phyloP scores from a whole-genome alignment of 169 alveolate species.

The Eimeria brunetti region DNA sequence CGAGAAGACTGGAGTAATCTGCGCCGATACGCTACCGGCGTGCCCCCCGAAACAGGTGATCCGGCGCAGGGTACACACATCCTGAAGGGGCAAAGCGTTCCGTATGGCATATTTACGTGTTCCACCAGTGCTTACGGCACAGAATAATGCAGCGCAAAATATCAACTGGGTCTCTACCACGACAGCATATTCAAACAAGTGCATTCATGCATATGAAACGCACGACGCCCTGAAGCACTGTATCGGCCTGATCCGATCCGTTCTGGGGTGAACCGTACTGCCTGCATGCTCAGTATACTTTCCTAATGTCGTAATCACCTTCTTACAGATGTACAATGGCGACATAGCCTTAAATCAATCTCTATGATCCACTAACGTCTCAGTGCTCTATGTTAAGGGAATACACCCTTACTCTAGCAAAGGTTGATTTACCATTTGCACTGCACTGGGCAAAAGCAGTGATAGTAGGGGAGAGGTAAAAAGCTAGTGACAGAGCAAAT shows the following conservation, averaged over 20 bases:
- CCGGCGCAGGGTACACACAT: not conserved
- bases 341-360: not conserved
- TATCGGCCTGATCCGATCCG: not conserved
- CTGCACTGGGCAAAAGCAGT: not conserved
- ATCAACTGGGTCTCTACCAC: not conserved
- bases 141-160: not conserved
- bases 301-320: not conserved
- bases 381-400: not conserved
- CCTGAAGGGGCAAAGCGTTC: not conserved
- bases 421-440: not conserved
- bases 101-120: not conserved
- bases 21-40: not conserved
- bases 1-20: not conserved
- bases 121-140: not conserved
- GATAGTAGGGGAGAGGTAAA: not conserved
- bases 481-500: not conserved
- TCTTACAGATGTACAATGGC: not conserved
- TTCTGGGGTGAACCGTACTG: not conserved
- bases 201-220: not conserved
- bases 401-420: not conserved
- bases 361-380: not conserved
- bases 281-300: not conserved
- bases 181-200: not conserved
- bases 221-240: not conserved
- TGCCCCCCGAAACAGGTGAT: not conserved